phyloP scores from a whole-genome alignment of 495 filamentous ascomycete genomes.

The Peziza echinospora region DNA sequence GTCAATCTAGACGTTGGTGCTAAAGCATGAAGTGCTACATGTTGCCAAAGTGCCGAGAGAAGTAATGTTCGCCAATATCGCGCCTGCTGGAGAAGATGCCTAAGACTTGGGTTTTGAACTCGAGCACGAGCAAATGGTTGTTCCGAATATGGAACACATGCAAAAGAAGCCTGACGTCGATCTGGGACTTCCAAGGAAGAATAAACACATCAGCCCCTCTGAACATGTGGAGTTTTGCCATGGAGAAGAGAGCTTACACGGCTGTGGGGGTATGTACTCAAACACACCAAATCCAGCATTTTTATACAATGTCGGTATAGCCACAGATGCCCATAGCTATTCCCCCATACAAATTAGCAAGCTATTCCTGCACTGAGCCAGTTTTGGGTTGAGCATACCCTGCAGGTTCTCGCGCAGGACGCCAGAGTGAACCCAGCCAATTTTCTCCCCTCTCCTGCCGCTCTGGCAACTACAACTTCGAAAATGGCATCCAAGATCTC shows the following conservation, averaged over 20 bases:
- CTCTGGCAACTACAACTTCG: neutral
- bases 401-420: neutral
- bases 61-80: neutral
- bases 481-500: neutral
- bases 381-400: neutral
- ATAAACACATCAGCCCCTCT: neutral
- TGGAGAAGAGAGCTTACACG: neutral
- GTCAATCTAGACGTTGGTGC: no score
- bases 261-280: neutral
- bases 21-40: neutral
- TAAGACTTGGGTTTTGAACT: neutral
- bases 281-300: neutral
- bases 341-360: neutral
- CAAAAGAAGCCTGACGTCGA: neutral
- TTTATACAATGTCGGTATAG: neutral
- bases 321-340: neutral
- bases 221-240: neutral
- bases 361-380: neutral
- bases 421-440: neutral
- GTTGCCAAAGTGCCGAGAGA: neutral
- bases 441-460: no score
- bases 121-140: neutral
- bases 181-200: neutral
- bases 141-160: neutral
- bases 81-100: neutral